These are phyloP conservation scores for Pichia phayaonensis DNA, from an alignment of 805 yeast genomes.

Conservation along the genomic window DNA sequence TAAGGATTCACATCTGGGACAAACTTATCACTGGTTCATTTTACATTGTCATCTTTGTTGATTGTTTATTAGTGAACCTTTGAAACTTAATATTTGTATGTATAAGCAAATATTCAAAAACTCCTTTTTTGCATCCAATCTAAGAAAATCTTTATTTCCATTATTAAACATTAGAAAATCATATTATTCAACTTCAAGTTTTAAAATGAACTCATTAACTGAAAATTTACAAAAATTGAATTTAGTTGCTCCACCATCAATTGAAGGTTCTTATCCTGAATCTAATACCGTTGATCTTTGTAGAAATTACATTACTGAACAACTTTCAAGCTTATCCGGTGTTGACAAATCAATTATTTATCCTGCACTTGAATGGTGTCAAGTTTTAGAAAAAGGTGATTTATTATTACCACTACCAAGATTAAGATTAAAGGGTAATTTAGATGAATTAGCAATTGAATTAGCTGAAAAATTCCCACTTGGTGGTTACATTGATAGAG, in stretches of 20 bases:
- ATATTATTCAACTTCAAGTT: constrained; percentile 2
- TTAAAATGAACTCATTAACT: constrained; percentile 17
- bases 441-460: constrained; percentile 63
- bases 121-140: background rate
- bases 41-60: background rate
- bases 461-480: constrained; percentile 75
- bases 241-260: constrained; percentile 32
- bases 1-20: background rate
- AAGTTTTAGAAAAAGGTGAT: constrained; percentile 85
- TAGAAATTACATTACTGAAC: constrained; percentile 82
- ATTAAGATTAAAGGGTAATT: constrained; percentile 76
- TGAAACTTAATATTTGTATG: background rate
- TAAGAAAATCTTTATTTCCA: background rate
- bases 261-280: constrained; percentile 63
- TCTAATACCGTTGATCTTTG: constrained; percentile 78
- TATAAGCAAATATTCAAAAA: background rate
- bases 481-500: constrained; percentile 60
- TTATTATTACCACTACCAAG: constrained; percentile 89
- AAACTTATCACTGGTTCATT: background rate
- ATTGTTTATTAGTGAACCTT: background rate
- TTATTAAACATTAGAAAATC: background rate
- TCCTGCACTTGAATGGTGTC: constrained; percentile 84
- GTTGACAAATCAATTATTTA: constrained; percentile 64
- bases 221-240: constrained; percentile 20
- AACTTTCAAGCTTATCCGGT: constrained; percentile 64